Evolutionary conservation across 1,284 basidiomycete species (phyloP).

Genomic region (Microbotryum intermedium): DNA sequence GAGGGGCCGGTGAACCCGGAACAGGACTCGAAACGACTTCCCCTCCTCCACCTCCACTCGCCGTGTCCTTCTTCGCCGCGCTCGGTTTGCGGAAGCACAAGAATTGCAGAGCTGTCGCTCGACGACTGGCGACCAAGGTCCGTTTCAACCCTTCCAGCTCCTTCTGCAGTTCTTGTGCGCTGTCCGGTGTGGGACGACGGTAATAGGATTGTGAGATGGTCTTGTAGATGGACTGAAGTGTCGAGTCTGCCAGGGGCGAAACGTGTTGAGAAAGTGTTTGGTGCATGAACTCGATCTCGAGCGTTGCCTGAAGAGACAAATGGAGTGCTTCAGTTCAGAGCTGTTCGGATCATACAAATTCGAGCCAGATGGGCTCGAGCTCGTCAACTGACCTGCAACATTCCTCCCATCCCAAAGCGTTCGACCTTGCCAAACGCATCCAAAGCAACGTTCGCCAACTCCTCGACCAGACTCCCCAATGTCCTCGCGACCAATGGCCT

Average conservation of each 20-base stretch:
- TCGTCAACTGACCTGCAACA: constrained; percentile 67
- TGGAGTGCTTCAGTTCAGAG: not conserved
- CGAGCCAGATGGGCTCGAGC: not conserved
- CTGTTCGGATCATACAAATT: too few species aligned
- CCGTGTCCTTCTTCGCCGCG: constrained; percentile 2
- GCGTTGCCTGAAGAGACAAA: constrained; percentile 61
- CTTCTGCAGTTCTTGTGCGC: constrained; percentile 33
- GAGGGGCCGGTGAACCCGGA: too few species aligned
- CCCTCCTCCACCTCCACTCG: not conserved
- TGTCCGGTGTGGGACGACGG: constrained; percentile 50
- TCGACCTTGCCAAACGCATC: constrained; percentile 75
- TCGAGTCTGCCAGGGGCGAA: constrained; percentile 65
- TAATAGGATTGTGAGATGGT: constrained; percentile 87
- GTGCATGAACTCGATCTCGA: constrained; percentile 98
- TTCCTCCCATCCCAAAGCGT: constrained; percentile 93
- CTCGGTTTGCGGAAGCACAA: constrained; percentile 50
- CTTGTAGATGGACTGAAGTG: constrained; percentile 82
- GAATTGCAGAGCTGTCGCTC: constrained; percentile 89
- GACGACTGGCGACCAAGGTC: constrained; percentile 73
- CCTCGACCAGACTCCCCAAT: constrained; percentile 72
- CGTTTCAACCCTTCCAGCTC: constrained; percentile 86
- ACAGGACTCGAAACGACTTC: too few species aligned
- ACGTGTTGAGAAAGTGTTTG: constrained; percentile 87
- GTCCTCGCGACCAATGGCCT: constrained; percentile 70
- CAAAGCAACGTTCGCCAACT: constrained; percentile 70